Percentiles rank a stretch among this genome's conserved stretches.
phyloP scores from a whole-genome alignment of 1,284 basidiomycete genomes.

The Boletus sp. region DNA sequence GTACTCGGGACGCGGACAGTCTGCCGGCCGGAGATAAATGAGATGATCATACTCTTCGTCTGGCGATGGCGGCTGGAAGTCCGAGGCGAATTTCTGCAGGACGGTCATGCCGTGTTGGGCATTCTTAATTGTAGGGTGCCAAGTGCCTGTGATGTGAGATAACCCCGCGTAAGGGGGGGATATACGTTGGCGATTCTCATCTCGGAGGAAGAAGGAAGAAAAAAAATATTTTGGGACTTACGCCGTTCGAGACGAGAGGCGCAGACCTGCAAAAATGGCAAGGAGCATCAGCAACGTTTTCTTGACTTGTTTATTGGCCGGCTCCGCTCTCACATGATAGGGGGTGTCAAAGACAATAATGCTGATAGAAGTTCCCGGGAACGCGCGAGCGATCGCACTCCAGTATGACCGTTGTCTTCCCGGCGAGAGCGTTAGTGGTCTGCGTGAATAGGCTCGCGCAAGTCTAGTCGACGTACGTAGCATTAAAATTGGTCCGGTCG shows the following conservation, averaged over 20 bases:
- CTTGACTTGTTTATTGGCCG: constrained; percentile 12
- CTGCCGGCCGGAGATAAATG: constrained; percentile 47
- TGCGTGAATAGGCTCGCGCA: not conserved
- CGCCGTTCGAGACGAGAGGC: constrained; percentile 20
- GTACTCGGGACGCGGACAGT: constrained; percentile 48
- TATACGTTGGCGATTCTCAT: constrained; percentile 8
- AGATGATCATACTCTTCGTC: constrained; percentile 62
- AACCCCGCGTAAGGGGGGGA: not conserved
- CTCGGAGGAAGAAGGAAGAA: not conserved
- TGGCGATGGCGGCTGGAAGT: constrained; percentile 49
- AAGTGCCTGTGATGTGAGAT: constrained; percentile 43
- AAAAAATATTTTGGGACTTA: constrained; percentile 26
- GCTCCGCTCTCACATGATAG: constrained; percentile 53
- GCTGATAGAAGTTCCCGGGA: constrained; percentile 56
- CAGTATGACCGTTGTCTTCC: constrained; percentile 64
- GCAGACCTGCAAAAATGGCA: constrained; percentile 12
- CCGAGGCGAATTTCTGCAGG: constrained; percentile 55
- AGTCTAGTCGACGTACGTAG: constrained; percentile 42
- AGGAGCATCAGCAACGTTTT: constrained; percentile 15
- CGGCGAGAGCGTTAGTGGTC: constrained; percentile 1
- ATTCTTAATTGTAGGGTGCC: constrained; percentile 66
- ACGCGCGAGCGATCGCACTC: constrained; percentile 63
- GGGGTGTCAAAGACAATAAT: constrained; percentile 71
- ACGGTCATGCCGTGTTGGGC: constrained; percentile 52
- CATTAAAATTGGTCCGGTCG: constrained; percentile 69